These are phyloP conservation scores for Aspergillus haitiensis DNA, from an alignment of 495 filamentous ascomycete species.

Conservation along the genomic window DNA sequence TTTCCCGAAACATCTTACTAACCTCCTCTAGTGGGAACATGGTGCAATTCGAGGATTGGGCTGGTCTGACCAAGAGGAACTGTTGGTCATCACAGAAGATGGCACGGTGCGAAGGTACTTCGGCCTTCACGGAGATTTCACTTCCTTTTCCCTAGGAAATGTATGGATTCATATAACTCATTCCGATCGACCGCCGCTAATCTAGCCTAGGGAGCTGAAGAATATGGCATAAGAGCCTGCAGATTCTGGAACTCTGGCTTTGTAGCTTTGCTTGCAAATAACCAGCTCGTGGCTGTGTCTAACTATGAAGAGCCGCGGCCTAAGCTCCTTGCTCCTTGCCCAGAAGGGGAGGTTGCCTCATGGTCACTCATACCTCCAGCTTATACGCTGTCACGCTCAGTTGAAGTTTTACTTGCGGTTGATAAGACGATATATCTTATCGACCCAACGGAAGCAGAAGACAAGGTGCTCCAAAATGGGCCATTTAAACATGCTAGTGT, in stretches of 20 bases:
- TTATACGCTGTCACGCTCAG: constrained; percentile 88
- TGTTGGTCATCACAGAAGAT: constrained; percentile 84
- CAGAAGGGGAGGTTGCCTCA: constrained; percentile 76
- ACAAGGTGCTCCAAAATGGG: constrained; percentile 84
- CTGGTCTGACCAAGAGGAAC: constrained; percentile 96
- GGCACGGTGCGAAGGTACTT: constrained; percentile 90
- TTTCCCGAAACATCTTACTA: background rate
- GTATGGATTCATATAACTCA: constrained; percentile 40
- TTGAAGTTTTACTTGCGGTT: constrained; percentile 89
- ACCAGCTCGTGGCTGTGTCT: constrained; percentile 80
- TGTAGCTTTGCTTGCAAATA: constrained; percentile 89
- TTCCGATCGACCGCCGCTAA: constrained; percentile 16
- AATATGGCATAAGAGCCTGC: constrained; percentile 81
- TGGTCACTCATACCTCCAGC: constrained; percentile 90
- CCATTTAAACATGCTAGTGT: constrained; percentile 88
- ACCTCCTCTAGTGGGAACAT: constrained; percentile 76
- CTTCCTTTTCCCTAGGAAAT: constrained; percentile 91
- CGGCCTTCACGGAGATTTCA: constrained; percentile 90
- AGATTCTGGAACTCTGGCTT: constrained; percentile 90
- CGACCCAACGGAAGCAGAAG: constrained; percentile 85
- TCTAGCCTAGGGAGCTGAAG: constrained; percentile 66
- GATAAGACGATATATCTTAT: constrained; percentile 80
- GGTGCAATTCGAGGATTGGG: constrained; percentile 84
- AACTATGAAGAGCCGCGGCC: constrained; percentile 90
- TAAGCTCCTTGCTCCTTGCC: constrained; percentile 73